Evolutionary conservation across 1,284 basidiomycete genomes (phyloP), one percentile per base, ranked within the genome.

Genomic region (Trichosporon sp.): DNA sequence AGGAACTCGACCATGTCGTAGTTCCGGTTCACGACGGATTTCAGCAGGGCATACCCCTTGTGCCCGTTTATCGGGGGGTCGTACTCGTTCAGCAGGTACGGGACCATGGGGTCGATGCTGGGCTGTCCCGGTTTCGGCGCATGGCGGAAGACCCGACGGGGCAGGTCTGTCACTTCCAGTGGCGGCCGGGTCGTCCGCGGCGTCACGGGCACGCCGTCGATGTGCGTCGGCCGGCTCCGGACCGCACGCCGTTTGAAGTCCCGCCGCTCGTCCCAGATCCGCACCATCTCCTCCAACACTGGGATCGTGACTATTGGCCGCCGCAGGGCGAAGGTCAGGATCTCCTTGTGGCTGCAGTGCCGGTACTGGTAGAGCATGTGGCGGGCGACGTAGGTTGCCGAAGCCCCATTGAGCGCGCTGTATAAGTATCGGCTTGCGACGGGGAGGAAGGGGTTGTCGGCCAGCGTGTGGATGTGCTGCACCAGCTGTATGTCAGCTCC

Each of bases 11-110:
- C 85, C 4, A 95, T 87, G 1, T 89, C 88, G 0, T 86, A 75
- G 75, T 90, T 90, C 12, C 86, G 85, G 0, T 87, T 88, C 63
- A 90, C 86, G 0, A 93, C 91, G 1, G 93, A 91, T 71, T 88
- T 89, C 8, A 89, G 89, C 38, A 96, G 87, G 0, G 91, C 89
- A 76, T 94, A 95, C 0, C 92, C 93, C 1, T 88, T 86, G 80
- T 91, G 86, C 5, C 90, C 87, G 79, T 93, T 40, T 89, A 85
- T 0, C 78, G 78, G 6, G n/a, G 63, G 56, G 0, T 67, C 32
- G 66, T 82, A 84, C 7, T 51, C 65, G 0, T 72, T 68, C 68
- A 85, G 79, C 5, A 85, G 75, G 73, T 81, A 80, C 2, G 54
- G 61, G 7, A 85, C 74, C 5, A 85, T 40, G 84, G 88, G 70